These are phyloP conservation scores for Melampsora americana DNA, from an alignment of 1,284 basidiomycete species.

Conservation along the genomic window DNA sequence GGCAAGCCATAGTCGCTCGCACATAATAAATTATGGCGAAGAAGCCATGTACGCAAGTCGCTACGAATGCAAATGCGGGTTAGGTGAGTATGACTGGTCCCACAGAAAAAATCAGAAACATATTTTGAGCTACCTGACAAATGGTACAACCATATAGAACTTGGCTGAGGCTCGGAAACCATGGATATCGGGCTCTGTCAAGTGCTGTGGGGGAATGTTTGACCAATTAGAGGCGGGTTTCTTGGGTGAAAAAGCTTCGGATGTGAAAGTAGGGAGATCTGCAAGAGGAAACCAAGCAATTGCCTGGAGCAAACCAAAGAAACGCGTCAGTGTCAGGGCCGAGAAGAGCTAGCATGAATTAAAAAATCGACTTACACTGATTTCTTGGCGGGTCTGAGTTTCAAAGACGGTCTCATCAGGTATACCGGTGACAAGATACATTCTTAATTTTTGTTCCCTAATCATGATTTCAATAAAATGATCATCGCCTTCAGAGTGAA, in stretches of 20 bases:
- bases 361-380: slow-evolving; percentile 71
- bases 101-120: background rate
- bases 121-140: slow-evolving; percentile 66
- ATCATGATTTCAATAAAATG: slow-evolving; percentile 81
- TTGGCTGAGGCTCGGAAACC: slow-evolving; percentile 60
- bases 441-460: slow-evolving; percentile 75
- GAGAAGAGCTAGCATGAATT: background rate
- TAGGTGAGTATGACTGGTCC: background rate
- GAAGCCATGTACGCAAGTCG: slow-evolving; percentile 39
- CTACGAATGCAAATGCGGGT: background rate
- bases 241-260: slow-evolving; percentile 60
- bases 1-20: slow-evolving; percentile 17
- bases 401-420: slow-evolving; percentile 83
- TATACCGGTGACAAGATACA: slow-evolving; percentile 88
- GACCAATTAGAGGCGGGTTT: slow-evolving; percentile 58
- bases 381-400: slow-evolving; percentile 95
- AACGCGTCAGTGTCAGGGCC: slow-evolving; percentile 29
- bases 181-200: slow-evolving; percentile 56
- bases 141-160: slow-evolving; percentile 94
- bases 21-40: slow-evolving; percentile 23
- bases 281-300: slow-evolving; percentile 92
- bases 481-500: slow-evolving; percentile 48
- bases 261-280: slow-evolving; percentile 91
- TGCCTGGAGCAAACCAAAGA: slow-evolving; percentile 61
- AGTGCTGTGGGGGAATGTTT: slow-evolving; percentile 52